Conservation (phyloP, 2,329 filamentous ascomycete species). For the Clonostachys solani region DNA sequence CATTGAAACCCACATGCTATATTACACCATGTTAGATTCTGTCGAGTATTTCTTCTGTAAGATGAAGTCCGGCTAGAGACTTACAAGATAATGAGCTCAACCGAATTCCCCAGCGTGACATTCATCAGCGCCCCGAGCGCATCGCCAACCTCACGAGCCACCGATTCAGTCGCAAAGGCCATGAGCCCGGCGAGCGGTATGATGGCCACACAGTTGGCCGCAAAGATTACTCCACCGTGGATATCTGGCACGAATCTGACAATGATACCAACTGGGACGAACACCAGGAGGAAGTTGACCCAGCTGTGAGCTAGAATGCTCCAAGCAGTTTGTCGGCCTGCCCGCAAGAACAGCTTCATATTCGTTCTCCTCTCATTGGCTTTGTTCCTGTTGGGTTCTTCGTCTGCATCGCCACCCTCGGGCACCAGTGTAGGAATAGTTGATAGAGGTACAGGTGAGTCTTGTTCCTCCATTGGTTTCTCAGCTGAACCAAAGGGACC, state of each 20-base stretch:
- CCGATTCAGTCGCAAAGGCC: conserved; percentile 70
- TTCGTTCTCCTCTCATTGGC: too few species aligned
- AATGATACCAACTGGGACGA: conserved; percentile 74
- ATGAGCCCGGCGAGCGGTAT: conserved; percentile 70
- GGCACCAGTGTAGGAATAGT: too few species aligned
- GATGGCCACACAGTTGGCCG: conserved; percentile 71
- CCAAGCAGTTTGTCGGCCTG: too few species aligned
- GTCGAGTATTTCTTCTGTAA: neutral
- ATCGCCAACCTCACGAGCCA: conserved; percentile 68
- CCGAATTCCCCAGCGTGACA: conserved; percentile 75
- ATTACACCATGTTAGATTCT: neutral
- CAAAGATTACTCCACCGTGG: conserved; percentile 62
- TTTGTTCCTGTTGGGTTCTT: too few species aligned
- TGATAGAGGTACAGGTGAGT: too few species aligned
- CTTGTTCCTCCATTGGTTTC: too few species aligned
- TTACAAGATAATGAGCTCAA: conserved; percentile 74
- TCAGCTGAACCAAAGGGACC: too few species aligned
- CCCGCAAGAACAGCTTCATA: too few species aligned
- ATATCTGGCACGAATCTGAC: conserved; percentile 49
- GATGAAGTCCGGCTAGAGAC: conserved; percentile 9
- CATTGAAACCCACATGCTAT: neutral
- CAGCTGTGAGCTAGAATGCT: conserved; percentile 54
- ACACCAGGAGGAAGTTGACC: conserved; percentile 73
- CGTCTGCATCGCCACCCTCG: too few species aligned
- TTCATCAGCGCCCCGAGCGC: conserved; percentile 70